Conservation (phyloP, 2,329 filamentous ascomycete species). For the Dothistroma septosporum region DNA sequence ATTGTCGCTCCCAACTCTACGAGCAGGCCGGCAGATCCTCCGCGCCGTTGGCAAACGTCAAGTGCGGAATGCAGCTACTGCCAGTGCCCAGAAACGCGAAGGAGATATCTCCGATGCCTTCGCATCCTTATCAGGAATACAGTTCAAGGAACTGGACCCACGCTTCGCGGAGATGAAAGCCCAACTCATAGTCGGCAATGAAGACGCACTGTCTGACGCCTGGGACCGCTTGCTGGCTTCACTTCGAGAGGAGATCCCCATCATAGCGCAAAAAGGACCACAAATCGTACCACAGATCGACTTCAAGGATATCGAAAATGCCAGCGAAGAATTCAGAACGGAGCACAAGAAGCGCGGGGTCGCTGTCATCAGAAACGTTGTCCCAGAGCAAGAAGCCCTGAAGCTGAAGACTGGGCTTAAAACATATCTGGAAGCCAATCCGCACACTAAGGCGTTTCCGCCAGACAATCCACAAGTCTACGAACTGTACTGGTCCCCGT, state of each 20-base stretch:
- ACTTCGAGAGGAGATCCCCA: slow-evolving; percentile 43
- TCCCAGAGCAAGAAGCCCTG: slow-evolving; percentile 43
- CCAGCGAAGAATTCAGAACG: slow-evolving; percentile 53
- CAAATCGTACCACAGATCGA: slow-evolving; percentile 46
- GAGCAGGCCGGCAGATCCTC: slow-evolving; percentile 7
- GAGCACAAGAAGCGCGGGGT: slow-evolving; percentile 57
- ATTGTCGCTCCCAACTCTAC: slow-evolving; percentile 5
- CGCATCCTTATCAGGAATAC: slow-evolving; percentile 46
- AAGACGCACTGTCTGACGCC: slow-evolving; percentile 45
- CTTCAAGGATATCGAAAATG: slow-evolving; percentile 44
- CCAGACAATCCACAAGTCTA: slow-evolving; percentile 48
- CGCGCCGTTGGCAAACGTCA: slow-evolving; percentile 4
- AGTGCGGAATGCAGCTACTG: slow-evolving; percentile 22
- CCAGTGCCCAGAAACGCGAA: slow-evolving; percentile 39
- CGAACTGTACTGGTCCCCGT: slow-evolving; percentile 49
- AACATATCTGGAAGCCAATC: slow-evolving; percentile 46
- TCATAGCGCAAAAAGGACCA: slow-evolving; percentile 42
- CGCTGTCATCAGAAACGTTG: slow-evolving; percentile 45
- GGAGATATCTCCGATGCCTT: slow-evolving; percentile 52
- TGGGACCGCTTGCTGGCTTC: slow-evolving; percentile 43
- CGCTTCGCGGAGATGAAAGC: slow-evolving; percentile 46
- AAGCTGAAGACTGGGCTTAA: slow-evolving; percentile 43
- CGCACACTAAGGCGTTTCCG: slow-evolving; percentile 47
- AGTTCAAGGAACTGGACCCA: slow-evolving; percentile 43
- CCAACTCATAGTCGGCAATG: slow-evolving; percentile 44